Base-by-base conservation (phyloP, 2,329 filamentous ascomycete species). In the Hypoxylon sp. region DNA sequence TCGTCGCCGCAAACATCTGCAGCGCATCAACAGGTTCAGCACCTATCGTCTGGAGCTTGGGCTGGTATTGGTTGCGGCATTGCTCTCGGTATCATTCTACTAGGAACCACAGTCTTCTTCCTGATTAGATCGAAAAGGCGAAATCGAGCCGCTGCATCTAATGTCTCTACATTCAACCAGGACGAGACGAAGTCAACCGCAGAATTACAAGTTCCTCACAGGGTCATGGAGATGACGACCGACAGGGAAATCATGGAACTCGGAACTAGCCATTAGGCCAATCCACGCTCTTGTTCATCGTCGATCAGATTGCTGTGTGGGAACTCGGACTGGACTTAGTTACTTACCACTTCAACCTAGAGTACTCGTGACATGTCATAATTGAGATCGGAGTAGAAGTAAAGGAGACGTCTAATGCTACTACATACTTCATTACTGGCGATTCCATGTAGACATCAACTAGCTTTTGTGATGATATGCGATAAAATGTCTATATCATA, bases 31-130 rank as follows among this genome's bases (percentile, higher is more conserved):
- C 19, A 38, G 26, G n/a, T 2, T 5, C 27, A 46, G 27, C 35
- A 41, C 12, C 21, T 51, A 20, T 45, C 49, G 3, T 2, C 20
- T 17, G 49, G 49, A 6, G 49, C 30, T 11, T 9, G n/a, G 15
- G 41, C 30, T 21, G 49, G 36, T 17, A 52, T 52, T 31, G 49
- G 42, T 7, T 40, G 30, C 15, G 42, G 42, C 7, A 30, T 42
- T 30, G 36, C 16, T 11, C 17, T 42, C 8, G 36, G 42, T 7
- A 27, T 32, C 4, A 52, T 52, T 21, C 8, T 52, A 8, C n/a
- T 46, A 7, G 42, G 23, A 30, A 20, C 16, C n/a, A 26, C 26
- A 20, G 49, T 29, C 11, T 52, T 52, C 41, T 47, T 8, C 13
- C 6, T 47, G 4, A 23, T 37, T 23, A 41, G 49, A 26, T 42